Evolutionary conservation across 495 filamentous ascomycete genomes (phyloP).

Genomic region (Aspergillus asperescens): DNA sequence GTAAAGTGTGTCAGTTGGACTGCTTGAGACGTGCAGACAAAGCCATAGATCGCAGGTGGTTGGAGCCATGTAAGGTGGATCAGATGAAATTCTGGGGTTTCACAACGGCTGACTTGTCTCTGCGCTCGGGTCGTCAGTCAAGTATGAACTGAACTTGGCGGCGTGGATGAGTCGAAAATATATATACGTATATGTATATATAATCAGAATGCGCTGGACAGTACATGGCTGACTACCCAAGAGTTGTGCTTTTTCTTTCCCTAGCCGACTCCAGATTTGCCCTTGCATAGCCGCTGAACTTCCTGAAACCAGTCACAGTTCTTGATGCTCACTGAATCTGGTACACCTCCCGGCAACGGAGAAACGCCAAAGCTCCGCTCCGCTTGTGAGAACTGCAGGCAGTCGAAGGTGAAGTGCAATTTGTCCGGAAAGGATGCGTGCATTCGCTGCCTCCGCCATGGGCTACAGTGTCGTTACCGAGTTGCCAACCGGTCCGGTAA

Average conservation of each 20-base stretch:
- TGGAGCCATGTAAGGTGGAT: conserved; percentile 34
- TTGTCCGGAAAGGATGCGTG: conserved; percentile 38
- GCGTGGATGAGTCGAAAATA: neutral
- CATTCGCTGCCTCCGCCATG: conserved; percentile 41
- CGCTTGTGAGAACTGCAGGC: conserved; percentile 44
- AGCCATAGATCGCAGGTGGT: conserved; percentile 11
- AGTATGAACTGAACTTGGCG: conserved; percentile 30
- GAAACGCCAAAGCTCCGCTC: conserved; percentile 40
- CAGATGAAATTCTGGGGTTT: conserved; percentile 41
- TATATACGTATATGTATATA: conserved; percentile 10
- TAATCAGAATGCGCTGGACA: conserved; percentile 12
- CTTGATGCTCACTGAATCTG: conserved; percentile 33
- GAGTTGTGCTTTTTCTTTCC: conserved; percentile 4
- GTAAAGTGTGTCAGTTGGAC: conserved; percentile 25
- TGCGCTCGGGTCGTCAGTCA: conserved; percentile 33
- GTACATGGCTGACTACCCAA: conserved; percentile 1
- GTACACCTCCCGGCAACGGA: conserved; percentile 19
- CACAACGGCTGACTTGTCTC: conserved; percentile 44
- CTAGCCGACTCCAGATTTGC: neutral
- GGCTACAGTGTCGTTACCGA: conserved; percentile 42
- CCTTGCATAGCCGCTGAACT: neutral
- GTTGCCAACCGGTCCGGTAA: conserved; percentile 45
- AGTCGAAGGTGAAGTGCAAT: conserved; percentile 47
- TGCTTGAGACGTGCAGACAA: conserved; percentile 5
- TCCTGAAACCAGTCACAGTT: neutral